These are phyloP conservation scores for Mortierella sp. DNA, from an alignment of 371 early-diverging fungal genomes.

Conservation along the genomic window DNA sequence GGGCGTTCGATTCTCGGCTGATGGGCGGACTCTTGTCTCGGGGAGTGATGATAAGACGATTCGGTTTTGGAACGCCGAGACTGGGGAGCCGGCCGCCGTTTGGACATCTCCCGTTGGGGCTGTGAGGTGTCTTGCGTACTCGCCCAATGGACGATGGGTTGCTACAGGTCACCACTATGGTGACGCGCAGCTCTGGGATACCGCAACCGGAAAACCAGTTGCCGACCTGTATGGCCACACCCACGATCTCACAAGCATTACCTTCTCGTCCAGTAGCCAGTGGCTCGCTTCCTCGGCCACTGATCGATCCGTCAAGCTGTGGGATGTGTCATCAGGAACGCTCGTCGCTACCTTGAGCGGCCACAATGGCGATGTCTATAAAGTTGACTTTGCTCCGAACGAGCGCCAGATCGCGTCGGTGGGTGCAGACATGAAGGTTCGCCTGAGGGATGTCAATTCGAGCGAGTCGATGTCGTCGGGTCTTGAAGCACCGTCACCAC, in stretches of 20 bases:
- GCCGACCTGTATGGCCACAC: too few species aligned
- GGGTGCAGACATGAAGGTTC: background rate
- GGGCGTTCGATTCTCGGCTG: too few species aligned
- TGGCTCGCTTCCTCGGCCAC: background rate
- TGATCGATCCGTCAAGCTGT: background rate
- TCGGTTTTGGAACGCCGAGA: too few species aligned
- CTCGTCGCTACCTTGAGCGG: background rate
- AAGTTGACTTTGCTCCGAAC: background rate
- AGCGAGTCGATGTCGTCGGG: background rate
- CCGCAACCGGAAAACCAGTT: too few species aligned
- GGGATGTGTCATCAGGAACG: background rate
- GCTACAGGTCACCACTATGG: too few species aligned
- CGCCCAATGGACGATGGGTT: too few species aligned
- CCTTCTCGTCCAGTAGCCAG: background rate
- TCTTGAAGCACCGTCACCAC: background rate
- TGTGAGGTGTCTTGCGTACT: too few species aligned
- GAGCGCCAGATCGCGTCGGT: background rate
- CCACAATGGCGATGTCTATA: background rate
- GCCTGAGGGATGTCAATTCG: background rate
- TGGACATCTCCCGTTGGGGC: too few species aligned
- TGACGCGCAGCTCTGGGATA: too few species aligned
- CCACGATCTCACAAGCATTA: background rate
- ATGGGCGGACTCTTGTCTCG: too few species aligned
- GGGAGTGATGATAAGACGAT: too few species aligned
- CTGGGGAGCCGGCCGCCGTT: too few species aligned